A percentile compares a stretch with the other conserved stretches of the same genome.
phyloP scores from a whole-genome alignment of 140 eudicot genomes.

The Ambrosia hybrid region DNA sequence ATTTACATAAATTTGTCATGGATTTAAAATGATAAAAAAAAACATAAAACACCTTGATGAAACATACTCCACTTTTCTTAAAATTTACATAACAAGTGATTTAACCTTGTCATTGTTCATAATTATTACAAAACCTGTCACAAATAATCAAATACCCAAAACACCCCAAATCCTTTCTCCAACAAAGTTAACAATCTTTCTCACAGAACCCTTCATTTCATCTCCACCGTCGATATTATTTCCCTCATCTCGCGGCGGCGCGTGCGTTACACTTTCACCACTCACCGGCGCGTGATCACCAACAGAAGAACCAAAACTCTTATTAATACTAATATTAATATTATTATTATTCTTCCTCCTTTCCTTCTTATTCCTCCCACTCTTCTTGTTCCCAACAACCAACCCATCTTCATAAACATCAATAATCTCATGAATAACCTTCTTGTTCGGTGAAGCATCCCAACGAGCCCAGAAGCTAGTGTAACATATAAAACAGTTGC shows the following conservation, averaged over 20 bases:
- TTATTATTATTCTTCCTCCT: conserved; percentile 37
- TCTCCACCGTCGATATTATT: conserved; percentile 24
- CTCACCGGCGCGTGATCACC: background rate
- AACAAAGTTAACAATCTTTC: conserved; percentile 59
- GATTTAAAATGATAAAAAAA: too few species aligned
- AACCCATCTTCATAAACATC: conserved; percentile 70
- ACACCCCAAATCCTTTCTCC: conserved; percentile 87
- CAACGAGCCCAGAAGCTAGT: conserved; percentile 82
- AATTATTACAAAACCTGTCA: background rate
- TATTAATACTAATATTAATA: too few species aligned
- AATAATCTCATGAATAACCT: conserved; percentile 73
- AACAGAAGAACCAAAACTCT: background rate
- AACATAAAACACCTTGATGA: too few species aligned
- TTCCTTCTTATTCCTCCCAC: conserved; percentile 51
- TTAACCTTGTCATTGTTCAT: background rate
- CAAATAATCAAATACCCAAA: conserved; percentile 51
- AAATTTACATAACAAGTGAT: conserved; percentile 28
- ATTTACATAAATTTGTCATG: too few species aligned
- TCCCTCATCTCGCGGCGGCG: conserved; percentile 19
- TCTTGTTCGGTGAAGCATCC: conserved; percentile 73
- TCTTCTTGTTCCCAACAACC: conserved; percentile 32
- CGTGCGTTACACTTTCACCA: background rate
- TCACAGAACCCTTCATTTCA: conserved; percentile 53
- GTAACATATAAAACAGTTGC: conserved; percentile 73
- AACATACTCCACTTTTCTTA: background rate